Evolutionary conservation across 805 yeast genomes (phyloP).

Genomic region (Candida vartiovaarae): DNA sequence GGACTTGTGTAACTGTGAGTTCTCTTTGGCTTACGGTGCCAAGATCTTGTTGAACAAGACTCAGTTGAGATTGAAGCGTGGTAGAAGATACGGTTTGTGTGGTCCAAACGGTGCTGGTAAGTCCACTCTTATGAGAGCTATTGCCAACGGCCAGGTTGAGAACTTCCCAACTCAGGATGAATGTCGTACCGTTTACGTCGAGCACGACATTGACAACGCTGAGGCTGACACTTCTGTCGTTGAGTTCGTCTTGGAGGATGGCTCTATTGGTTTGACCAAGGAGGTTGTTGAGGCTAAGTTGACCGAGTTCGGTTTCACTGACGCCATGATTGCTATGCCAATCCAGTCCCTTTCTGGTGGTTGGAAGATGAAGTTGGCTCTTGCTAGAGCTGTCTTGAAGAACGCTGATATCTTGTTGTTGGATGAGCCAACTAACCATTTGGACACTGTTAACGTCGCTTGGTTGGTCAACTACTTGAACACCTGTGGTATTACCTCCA

Average conservation of each 20-base stretch:
- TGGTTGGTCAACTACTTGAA: slow-evolving; percentile 89
- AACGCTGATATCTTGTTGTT: slow-evolving; percentile 89
- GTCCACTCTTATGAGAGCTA: slow-evolving; percentile 94
- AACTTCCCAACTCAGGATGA: slow-evolving; percentile 91
- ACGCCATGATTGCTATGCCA: slow-evolving; percentile 78
- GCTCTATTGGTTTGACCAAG: slow-evolving; percentile 77
- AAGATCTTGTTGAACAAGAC: slow-evolving; percentile 96
- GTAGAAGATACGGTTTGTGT: slow-evolving; percentile 95
- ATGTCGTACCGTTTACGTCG: slow-evolving; percentile 90
- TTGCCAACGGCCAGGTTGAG: slow-evolving; percentile 92
- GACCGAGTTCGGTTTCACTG: slow-evolving; percentile 83
- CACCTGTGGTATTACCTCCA: slow-evolving; percentile 85
- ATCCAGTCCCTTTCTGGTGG: slow-evolving; percentile 97
- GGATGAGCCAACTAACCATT: slow-evolving; percentile 98
- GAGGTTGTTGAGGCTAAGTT: slow-evolving; percentile 73
- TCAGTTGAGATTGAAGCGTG: slow-evolving; percentile 76
- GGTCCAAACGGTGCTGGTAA: slow-evolving; percentile 99
- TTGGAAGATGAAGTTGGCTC: slow-evolving; percentile 98
- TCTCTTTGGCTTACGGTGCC: slow-evolving; percentile 95
- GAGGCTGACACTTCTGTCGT: slow-evolving; percentile 88
- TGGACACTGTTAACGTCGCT: slow-evolving; percentile 87
- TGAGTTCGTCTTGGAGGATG: slow-evolving; percentile 87
- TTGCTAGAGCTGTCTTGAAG: slow-evolving; percentile 97
- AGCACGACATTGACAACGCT: slow-evolving; percentile 91
- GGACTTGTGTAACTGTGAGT: slow-evolving; percentile 89